A percentile compares a stretch with the other conserved stretches of the same genome.
Evolutionary conservation across 2,329 filamentous ascomycete genomes (phyloP).

Genomic region (Balansia obtecta): DNA sequence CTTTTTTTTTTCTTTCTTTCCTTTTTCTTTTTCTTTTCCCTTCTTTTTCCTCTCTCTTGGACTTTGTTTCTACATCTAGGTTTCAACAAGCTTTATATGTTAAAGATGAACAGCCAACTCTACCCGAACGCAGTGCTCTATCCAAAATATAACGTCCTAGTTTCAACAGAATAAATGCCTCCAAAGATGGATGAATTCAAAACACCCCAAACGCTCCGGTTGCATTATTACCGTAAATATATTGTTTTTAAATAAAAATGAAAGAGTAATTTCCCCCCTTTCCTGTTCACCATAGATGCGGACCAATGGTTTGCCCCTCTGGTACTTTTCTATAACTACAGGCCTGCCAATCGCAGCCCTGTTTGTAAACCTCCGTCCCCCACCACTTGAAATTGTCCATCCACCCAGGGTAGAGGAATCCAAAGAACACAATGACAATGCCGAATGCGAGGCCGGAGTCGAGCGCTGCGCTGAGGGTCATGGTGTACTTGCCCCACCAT

Average conservation of each 20-base stretch:
- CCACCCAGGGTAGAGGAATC: constrained; percentile 69
- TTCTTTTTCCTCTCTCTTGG: too few species aligned
- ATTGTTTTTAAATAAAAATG: too few species aligned
- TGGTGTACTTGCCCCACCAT: constrained; percentile 89
- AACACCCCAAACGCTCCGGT: background rate
- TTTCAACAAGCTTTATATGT: background rate
- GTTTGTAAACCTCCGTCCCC: constrained; percentile 77
- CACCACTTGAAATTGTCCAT: constrained; percentile 70
- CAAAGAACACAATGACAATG: constrained; percentile 75
- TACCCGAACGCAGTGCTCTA: background rate
- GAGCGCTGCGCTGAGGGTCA: constrained; percentile 73
- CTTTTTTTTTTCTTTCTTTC: too few species aligned
- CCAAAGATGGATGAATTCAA: background rate
- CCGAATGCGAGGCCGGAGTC: constrained; percentile 75
- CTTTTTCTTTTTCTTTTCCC: too few species aligned
- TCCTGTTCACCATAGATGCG: constrained; percentile 39
- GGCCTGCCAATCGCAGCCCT: constrained; percentile 75
- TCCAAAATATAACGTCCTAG: background rate
- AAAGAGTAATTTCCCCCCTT: too few species aligned
- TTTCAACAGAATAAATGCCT: background rate
- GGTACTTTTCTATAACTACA: constrained; percentile 56
- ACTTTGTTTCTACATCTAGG: background rate
- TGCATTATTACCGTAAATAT: background rate
- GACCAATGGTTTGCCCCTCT: constrained; percentile 55
- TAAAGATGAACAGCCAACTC: background rate